Percentiles rank a stretch among this genome's conserved stretches.
Evolutionary conservation across 2,329 filamentous ascomycete species (phyloP).

Genomic region (Phialocephala sp.): DNA sequence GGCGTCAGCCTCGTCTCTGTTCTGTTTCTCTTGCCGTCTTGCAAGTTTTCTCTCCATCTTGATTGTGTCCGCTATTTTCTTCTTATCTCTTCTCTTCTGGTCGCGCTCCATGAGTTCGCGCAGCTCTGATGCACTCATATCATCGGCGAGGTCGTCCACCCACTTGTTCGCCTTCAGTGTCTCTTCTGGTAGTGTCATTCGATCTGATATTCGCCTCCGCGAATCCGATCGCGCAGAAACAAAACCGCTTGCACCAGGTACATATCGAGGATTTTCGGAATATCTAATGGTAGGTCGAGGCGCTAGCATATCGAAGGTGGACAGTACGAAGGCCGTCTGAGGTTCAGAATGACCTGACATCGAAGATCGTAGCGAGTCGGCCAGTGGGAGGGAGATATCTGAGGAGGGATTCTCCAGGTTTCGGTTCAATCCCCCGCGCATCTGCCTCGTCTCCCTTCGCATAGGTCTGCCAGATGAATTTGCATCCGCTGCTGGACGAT

Average conservation of each 20-base stretch:
- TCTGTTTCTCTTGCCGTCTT: slow-evolving; percentile 70
- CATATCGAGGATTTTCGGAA: slow-evolving; percentile 67
- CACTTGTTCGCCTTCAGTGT: slow-evolving; percentile 65
- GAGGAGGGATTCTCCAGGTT: slow-evolving; percentile 61
- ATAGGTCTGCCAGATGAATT: slow-evolving; percentile 64
- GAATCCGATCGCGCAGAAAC: slow-evolving; percentile 50
- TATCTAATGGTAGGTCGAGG: slow-evolving; percentile 85
- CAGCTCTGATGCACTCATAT: slow-evolving; percentile 82
- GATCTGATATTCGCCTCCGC: slow-evolving; percentile 57
- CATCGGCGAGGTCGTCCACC: slow-evolving; percentile 78
- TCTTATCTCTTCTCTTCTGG: slow-evolving; percentile 77
- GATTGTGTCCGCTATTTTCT: slow-evolving; percentile 70
- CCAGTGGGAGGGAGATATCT: slow-evolving; percentile 75
- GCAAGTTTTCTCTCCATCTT: slow-evolving; percentile 68
- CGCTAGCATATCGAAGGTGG: slow-evolving; percentile 78
- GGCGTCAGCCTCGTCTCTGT: slow-evolving; percentile 61
- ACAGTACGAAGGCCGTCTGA: slow-evolving; percentile 75
- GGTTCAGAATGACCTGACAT: slow-evolving; percentile 78
- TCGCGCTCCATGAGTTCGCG: slow-evolving; percentile 92
- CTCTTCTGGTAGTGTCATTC: slow-evolving; percentile 64
- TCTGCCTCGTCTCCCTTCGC: slow-evolving; percentile 69
- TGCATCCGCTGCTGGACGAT: slow-evolving; percentile 63
- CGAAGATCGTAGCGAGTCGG: slow-evolving; percentile 76
- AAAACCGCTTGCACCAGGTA: slow-evolving; percentile 50
- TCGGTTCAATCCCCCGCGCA: slow-evolving; percentile 60